A percentile compares a stretch with the other conserved stretches of the same genome.
Evolutionary conservation across 2,329 filamentous ascomycete genomes (phyloP).

Genomic region (Aspergillus sp.): DNA sequence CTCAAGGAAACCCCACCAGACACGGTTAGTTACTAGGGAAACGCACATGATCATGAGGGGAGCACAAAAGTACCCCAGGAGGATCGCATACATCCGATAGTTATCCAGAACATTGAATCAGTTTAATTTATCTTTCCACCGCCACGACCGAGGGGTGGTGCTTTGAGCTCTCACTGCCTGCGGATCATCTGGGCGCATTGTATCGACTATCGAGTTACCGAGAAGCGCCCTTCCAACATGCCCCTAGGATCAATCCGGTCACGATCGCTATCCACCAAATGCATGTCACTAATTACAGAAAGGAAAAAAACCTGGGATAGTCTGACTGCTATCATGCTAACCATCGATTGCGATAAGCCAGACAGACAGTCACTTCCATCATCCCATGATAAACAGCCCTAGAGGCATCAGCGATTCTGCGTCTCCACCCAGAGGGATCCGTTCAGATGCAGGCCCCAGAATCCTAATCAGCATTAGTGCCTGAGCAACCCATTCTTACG

Average conservation of each 20-base stretch:
- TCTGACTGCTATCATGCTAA: too few species aligned
- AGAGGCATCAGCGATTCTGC: not conserved
- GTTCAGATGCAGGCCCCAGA: not conserved
- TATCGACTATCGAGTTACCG: not conserved
- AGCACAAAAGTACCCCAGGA: conserved; percentile 8
- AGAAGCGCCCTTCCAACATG: not conserved
- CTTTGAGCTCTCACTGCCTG: not conserved
- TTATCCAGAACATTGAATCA: not conserved
- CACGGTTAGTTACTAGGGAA: conserved; percentile 25
- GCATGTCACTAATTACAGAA: not conserved
- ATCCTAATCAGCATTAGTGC: conserved; percentile 1
- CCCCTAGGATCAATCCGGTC: not conserved
- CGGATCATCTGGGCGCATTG: not conserved
- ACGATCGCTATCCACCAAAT: not conserved
- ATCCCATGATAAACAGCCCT: conserved; percentile 1
- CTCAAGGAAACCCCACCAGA: conserved; percentile 9
- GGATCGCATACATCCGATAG: not conserved
- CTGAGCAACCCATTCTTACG: not conserved
- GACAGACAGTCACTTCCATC: too few species aligned
- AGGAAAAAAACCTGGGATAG: too few species aligned
- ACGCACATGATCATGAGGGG: conserved; percentile 20
- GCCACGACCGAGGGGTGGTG: too few species aligned
- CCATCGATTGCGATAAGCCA: too few species aligned
- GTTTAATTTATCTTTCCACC: not conserved
- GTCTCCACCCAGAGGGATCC: not conserved